phyloP scores from a whole-genome alignment of 768 basidiomycete genomes.

The Podaxis sp. region DNA sequence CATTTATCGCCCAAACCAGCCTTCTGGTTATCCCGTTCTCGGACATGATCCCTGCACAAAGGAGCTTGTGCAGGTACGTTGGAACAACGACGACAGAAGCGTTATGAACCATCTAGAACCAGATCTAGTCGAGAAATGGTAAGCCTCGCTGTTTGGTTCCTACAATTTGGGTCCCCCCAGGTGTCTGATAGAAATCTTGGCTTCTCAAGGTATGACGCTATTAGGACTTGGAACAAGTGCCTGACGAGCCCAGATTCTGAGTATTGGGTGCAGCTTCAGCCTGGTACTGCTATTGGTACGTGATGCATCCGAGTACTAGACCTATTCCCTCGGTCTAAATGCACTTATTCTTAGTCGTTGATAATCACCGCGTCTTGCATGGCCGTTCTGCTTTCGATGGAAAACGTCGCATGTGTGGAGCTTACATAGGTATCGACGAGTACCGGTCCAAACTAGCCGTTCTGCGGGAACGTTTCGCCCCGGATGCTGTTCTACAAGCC shows the following conservation, averaged over 20 bases:
- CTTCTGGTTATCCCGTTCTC: slow-evolving; percentile 68
- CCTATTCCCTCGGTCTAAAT: neutral
- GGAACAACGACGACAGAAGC: slow-evolving; percentile 95
- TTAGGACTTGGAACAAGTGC: slow-evolving; percentile 73
- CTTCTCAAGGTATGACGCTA: slow-evolving; percentile 69
- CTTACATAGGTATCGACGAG: slow-evolving; percentile 91
- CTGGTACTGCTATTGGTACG: slow-evolving; percentile 85
- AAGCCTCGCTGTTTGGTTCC: slow-evolving; percentile 12
- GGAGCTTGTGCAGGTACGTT: slow-evolving; percentile 76
- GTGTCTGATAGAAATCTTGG: slow-evolving; percentile 1
- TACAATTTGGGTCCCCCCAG: neutral
- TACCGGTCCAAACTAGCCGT: slow-evolving; percentile 78
- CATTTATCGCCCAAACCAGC: slow-evolving; percentile 58
- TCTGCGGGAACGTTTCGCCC: slow-evolving; percentile 57
- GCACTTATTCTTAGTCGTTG: slow-evolving; percentile 55
- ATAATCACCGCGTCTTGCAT: slow-evolving; percentile 93
- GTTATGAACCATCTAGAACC: slow-evolving; percentile 64
- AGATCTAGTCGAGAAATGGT: slow-evolving; percentile 75
- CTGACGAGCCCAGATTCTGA: slow-evolving; percentile 82
- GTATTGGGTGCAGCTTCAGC: slow-evolving; percentile 87
- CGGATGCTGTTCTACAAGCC: slow-evolving; percentile 28
- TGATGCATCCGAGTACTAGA: slow-evolving; percentile 13
- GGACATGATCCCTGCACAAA: slow-evolving; percentile 59
- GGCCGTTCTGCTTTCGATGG: slow-evolving; percentile 92
- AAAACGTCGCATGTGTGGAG: slow-evolving; percentile 90